phyloP scores from a whole-genome alignment of 257 asterid species.

The Solanum chiquidenum region DNA sequence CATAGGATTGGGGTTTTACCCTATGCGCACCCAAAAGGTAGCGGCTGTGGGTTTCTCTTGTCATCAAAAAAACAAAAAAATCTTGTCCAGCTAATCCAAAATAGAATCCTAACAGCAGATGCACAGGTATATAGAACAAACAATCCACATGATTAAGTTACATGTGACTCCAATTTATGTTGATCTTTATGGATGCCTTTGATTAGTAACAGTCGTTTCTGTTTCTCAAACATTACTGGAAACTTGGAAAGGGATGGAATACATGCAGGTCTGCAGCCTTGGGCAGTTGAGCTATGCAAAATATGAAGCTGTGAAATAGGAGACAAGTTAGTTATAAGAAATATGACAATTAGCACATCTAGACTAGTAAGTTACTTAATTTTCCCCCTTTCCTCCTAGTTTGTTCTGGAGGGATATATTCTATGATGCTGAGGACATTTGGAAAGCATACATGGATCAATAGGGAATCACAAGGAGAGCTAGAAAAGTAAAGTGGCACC shows the following conservation, averaged over 20 bases:
- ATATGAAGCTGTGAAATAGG: background rate
- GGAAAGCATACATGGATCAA: background rate
- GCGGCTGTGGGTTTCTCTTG: no score
- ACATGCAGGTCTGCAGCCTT: background rate
- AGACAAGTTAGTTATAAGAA: background rate
- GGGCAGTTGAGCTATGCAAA: background rate
- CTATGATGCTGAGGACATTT: background rate
- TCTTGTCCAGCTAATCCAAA: background rate
- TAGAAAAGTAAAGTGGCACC: background rate
- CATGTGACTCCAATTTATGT: background rate
- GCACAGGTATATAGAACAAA: background rate
- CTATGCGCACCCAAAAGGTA: no score
- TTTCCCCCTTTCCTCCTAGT: background rate
- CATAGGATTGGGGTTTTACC: no score
- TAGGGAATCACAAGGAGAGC: background rate
- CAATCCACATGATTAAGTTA: background rate
- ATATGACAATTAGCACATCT: background rate
- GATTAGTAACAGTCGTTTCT: background rate
- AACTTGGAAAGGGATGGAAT: background rate
- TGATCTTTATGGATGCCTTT: background rate
- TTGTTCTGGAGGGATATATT: background rate
- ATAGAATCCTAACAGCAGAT: background rate
- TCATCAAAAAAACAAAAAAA: background rate
- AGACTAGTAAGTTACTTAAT: background rate
- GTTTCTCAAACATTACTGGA: background rate